Base-by-base conservation (phyloP, 164 flowering plant species). In the Annona squamosa region DNA sequence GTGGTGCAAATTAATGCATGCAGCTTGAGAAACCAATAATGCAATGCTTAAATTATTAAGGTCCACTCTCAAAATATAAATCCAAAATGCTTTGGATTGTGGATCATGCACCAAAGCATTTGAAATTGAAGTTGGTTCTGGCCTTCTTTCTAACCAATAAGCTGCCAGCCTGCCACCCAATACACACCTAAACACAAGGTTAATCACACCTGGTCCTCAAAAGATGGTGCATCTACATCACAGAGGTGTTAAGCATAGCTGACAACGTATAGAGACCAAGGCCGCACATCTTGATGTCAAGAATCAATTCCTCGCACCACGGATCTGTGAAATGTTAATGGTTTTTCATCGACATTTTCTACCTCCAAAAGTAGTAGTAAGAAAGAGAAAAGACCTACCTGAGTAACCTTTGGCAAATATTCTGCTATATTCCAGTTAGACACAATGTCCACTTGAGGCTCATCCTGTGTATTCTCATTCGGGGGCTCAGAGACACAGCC, bases 391-490 rank as follows among this genome's bases (percentile, higher is more conserved):
- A 67, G 47, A 73, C 74, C 63, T 69, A 90, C 99, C 88, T 91
- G 99, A 72, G 84, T 87, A 69, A 70, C 79, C 82, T 93, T 90
- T 9, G 99, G 93, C 63, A 95, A 84, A 80, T 85, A 82, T 71
- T 93, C 95, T 57, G 97, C 91, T 76, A 93, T 89, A 75, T 86
- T 90, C 99, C 99, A 95, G 85, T 86, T 89, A 17, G 98, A 89
- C 9, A 89, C 89, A 75, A 95, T 89, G 70, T 88, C 92, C 57
- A 89, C 87, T 82, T 81, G 85, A 75, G 87, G 65, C 61, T 87
- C 87, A 77, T 82, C 82, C 47, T 68, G 59, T 63, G 69, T 62
- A 26, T 56, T 71, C 46, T 78, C 87, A 79, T 76, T 76, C 68
- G 70, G 61, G 68, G 77, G 48, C 67, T 71, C 26, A 41, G 79